Evolutionary conservation across 805 yeast genomes (phyloP).

Genomic region (Yamadazyma takamatsuzukensis): DNA sequence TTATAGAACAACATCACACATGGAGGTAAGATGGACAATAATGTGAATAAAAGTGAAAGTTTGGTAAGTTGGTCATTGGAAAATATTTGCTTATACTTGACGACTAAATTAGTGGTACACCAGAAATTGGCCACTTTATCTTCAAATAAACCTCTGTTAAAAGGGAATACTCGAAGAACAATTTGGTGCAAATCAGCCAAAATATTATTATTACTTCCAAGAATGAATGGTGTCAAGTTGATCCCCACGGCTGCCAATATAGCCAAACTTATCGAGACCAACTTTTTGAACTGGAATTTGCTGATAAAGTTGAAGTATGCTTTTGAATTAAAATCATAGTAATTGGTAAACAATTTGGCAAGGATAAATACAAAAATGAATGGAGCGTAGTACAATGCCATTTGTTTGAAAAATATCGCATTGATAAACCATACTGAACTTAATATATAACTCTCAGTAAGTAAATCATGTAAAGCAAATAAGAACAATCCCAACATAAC

Average conservation of each 20-base stretch:
- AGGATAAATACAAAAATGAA: conserved; percentile 78
- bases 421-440: conserved; percentile 77
- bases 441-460: conserved; percentile 57
- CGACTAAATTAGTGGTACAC: conserved; percentile 83
- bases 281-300: conserved; percentile 51
- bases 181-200: conserved; percentile 41
- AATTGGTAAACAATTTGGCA: conserved; percentile 37
- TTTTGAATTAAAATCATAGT: conserved; percentile 14
- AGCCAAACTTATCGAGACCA: conserved; percentile 59
- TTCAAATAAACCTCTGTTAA: conserved; percentile 89
- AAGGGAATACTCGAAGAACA: conserved; percentile 76
- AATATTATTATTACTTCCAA: conserved; percentile 20
- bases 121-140: conserved; percentile 97
- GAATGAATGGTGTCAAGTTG: conserved; percentile 58
- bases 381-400: conserved; percentile 93
- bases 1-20: conserved; percentile 35
- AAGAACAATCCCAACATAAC: conserved; percentile 90
- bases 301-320: conserved; percentile 7
- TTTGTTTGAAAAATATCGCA: conserved; percentile 85
- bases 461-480: conserved; percentile 59
- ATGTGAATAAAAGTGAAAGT: conserved; percentile 52
- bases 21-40: conserved; percentile 32
- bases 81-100: conserved; percentile 64
- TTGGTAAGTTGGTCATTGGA: conserved; percentile 55
- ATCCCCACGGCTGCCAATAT: conserved; percentile 53